Conservation (phyloP, 805 yeast species). For the Lipomyces kockii region DNA sequence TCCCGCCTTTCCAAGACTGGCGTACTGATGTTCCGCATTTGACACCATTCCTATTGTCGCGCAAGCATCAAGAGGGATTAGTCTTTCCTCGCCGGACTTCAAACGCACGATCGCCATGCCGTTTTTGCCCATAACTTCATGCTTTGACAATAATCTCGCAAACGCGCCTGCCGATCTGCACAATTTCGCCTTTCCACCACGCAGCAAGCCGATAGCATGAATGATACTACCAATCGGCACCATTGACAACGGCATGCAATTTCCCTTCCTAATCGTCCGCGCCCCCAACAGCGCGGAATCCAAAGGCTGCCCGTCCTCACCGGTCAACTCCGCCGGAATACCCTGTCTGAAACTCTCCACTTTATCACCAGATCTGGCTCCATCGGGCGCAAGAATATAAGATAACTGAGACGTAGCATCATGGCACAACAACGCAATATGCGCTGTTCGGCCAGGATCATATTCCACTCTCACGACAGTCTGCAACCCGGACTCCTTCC, state of each 20-base stretch:
- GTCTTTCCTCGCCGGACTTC: constrained; percentile 93
- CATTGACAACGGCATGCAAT: constrained; percentile 89
- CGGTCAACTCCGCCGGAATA: constrained; percentile 71
- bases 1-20: constrained; percentile 95
- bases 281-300: constrained; percentile 91
- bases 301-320: constrained; percentile 74
- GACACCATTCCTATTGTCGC: constrained; percentile 95
- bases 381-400: constrained; percentile 89
- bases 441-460: constrained; percentile 93
- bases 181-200: constrained; percentile 79
- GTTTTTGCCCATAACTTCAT: constrained; percentile 55
- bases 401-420: constrained; percentile 63
- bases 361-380: constrained; percentile 87
- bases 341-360: constrained; percentile 92
- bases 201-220: constrained; percentile 81
- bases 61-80: constrained; percentile 80
- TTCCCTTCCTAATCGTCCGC: constrained; percentile 88
- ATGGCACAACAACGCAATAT: constrained; percentile 83
- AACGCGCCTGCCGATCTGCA: constrained; percentile 95
- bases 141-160: constrained; percentile 82
- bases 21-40: constrained; percentile 88
- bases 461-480: constrained; percentile 87
- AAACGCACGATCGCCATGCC: constrained; percentile 77
- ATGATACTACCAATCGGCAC: constrained; percentile 93
- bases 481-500: constrained; percentile 72